Percentiles rank a stretch among this genome's conserved stretches.
Evolutionary conservation across 1,139 yeast genomes (phyloP).

Genomic region (Yamadazyma buinensis): DNA sequence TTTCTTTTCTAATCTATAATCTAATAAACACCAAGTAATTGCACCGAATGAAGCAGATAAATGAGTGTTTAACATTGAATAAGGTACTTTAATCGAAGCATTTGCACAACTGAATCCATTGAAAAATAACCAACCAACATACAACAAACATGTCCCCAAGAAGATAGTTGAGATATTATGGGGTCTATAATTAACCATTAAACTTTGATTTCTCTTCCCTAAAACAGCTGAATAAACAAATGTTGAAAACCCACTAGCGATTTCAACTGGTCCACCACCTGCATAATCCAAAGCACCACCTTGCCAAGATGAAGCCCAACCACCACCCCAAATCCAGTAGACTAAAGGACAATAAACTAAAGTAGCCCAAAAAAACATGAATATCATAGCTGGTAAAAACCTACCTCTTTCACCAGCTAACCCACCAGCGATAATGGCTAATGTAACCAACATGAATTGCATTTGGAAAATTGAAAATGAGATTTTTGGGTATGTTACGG

Average conservation of each 20-base stretch:
- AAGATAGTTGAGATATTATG: slow-evolving; percentile 89
- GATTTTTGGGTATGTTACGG: slow-evolving; percentile 67
- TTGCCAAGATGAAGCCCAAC: slow-evolving; percentile 73
- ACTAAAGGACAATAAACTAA: slow-evolving; percentile 90
- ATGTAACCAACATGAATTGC: slow-evolving; percentile 85
- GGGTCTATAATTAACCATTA: slow-evolving; percentile 87
- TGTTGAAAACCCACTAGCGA: slow-evolving; percentile 86
- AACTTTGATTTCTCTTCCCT: slow-evolving; percentile 79
- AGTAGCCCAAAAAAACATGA: slow-evolving; percentile 85
- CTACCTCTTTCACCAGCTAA: slow-evolving; percentile 88
- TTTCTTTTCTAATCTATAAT: slow-evolving; percentile 80
- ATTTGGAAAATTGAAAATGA: slow-evolving; percentile 86
- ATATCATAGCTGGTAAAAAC: slow-evolving; percentile 77
- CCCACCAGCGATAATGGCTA: slow-evolving; percentile 92
- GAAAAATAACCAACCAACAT: slow-evolving; percentile 86
- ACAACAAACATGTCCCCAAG: slow-evolving; percentile 61
- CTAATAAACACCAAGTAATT: slow-evolving; percentile 86
- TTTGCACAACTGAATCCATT: slow-evolving; percentile 76
- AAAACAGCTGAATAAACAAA: slow-evolving; percentile 79
- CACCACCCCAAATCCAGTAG: slow-evolving; percentile 94
- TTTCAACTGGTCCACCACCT: slow-evolving; percentile 97
- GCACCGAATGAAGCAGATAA: slow-evolving; percentile 90
- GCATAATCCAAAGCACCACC: slow-evolving; percentile 96
- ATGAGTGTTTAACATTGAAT: slow-evolving; percentile 90
- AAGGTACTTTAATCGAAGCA: slow-evolving; percentile 64